Percentiles rank a stretch among this genome's conserved stretches.
phyloP scores from a whole-genome alignment of 2,329 filamentous ascomycete genomes.

The Apiospora kogelbergensis region DNA sequence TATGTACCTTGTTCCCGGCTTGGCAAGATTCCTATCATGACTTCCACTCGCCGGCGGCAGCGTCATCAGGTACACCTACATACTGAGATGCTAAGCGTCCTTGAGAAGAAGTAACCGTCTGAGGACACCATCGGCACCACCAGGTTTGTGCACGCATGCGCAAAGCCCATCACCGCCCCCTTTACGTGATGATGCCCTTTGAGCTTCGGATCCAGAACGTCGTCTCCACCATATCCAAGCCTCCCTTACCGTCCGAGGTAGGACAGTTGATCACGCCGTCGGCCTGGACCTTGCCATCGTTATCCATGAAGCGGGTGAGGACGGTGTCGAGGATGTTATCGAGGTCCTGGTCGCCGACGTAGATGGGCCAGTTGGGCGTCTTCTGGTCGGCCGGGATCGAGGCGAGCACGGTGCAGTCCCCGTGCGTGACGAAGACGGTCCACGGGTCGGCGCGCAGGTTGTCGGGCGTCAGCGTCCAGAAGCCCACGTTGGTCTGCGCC shows the following conservation, averaged over 20 bases:
- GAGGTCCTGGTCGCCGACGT: not conserved
- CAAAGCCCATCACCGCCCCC: not conserved
- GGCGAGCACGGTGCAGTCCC: not conserved
- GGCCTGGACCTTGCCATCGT: not conserved
- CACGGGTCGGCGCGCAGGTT: not conserved
- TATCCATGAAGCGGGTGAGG: not conserved
- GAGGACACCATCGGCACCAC: too few species aligned
- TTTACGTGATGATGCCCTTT: not conserved
- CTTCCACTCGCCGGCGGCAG: too few species aligned
- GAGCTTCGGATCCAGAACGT: not conserved
- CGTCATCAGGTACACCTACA: too few species aligned
- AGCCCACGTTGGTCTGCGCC: not conserved
- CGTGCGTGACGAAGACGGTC: not conserved
- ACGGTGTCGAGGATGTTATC: not conserved
- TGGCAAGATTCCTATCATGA: too few species aligned
- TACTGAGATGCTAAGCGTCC: too few species aligned
- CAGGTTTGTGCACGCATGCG: not conserved
- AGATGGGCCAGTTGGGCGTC: not conserved
- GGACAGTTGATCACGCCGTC: not conserved
- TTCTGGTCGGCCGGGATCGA: not conserved
- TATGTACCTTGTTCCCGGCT: too few species aligned
- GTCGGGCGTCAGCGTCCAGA: not conserved
- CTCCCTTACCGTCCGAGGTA: not conserved
- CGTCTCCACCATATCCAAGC: not conserved
- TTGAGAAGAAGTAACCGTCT: too few species aligned